phyloP scores from a whole-genome alignment of 257 asterid species.

The Solanum bukasovii region DNA sequence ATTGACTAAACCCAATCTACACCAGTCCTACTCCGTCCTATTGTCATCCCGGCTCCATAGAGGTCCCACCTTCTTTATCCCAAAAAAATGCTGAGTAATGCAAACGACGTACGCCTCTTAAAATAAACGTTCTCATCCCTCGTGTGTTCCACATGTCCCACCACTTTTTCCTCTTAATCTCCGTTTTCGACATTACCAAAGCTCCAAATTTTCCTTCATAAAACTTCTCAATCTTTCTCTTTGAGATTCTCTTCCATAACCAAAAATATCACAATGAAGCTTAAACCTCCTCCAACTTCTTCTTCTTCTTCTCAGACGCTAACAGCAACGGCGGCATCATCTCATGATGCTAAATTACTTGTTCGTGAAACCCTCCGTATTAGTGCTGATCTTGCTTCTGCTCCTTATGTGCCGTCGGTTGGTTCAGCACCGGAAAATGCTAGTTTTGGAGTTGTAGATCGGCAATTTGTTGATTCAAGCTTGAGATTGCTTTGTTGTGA shows the following conservation, averaged over 20 bases:
- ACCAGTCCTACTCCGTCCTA: not conserved
- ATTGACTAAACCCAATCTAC: too few relatives aligned
- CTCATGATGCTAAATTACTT: constrained; percentile 61
- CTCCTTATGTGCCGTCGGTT: constrained; percentile 24
- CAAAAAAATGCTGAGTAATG: not conserved
- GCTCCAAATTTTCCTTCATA: not conserved
- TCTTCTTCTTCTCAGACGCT: constrained; percentile 52
- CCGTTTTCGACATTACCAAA: not conserved
- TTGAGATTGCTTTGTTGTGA: constrained; percentile 79
- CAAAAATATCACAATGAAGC: constrained; percentile 38
- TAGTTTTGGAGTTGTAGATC: constrained; percentile 50
- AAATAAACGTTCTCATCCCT: not conserved
- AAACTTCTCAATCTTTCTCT: not conserved
- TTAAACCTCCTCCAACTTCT: constrained; percentile 43
- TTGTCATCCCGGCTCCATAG: not conserved
- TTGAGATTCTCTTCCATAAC: not conserved
- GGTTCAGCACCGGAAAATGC: constrained; percentile 19
- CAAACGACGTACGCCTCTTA: not conserved
- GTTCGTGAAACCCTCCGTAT: constrained; percentile 93
- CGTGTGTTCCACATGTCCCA: not conserved
- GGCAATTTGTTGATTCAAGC: constrained; percentile 57
- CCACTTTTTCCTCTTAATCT: not conserved
- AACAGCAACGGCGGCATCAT: constrained; percentile 21
- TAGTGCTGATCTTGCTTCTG: constrained; percentile 94
- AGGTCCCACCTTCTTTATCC: not conserved